Percentiles rank a stretch among this genome's conserved stretches.
Evolutionary conservation across 805 yeast genomes (phyloP).

Genomic region (Yamadazyma philogaea): DNA sequence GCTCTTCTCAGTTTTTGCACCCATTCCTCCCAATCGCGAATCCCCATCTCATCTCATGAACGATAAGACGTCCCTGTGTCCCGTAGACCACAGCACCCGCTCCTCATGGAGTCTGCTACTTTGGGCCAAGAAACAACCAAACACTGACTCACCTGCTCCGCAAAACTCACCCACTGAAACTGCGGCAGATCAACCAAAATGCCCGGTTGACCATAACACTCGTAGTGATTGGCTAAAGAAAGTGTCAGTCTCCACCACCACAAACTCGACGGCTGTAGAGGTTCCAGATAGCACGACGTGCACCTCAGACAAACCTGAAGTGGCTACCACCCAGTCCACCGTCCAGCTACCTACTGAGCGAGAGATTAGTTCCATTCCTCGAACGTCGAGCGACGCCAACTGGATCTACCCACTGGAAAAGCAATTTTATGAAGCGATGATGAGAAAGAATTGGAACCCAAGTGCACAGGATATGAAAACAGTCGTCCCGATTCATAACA

Average conservation of each 20-base stretch:
- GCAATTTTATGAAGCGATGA: conserved; percentile 93
- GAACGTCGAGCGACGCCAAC: conserved; percentile 58
- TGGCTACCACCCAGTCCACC: conserved; percentile 44
- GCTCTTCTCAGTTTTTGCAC: no score
- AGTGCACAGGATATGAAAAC: conserved; percentile 78
- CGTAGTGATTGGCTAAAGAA: conserved; percentile 37
- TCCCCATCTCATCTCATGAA: conserved; percentile 6
- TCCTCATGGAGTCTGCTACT: conserved; percentile 32
- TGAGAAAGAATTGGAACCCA: conserved; percentile 85
- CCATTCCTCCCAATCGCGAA: background rate
- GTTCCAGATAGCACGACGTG: conserved; percentile 2
- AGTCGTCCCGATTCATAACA: conserved; percentile 90
- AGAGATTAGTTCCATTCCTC: conserved; percentile 77
- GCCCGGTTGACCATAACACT: conserved; percentile 25
- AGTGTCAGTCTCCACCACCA: conserved; percentile 29
- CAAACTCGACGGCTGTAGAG: conserved; percentile 41
- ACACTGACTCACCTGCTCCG: conserved; percentile 28
- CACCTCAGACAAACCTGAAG: conserved; percentile 23
- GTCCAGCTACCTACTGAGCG: conserved; percentile 64
- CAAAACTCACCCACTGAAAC: conserved; percentile 42
- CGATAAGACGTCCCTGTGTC: conserved; percentile 37
- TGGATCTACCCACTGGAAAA: conserved; percentile 97
- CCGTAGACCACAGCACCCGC: conserved; percentile 49
- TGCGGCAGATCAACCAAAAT: conserved; percentile 29
- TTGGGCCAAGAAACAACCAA: background rate